Base-by-base conservation (phyloP, 75 land plant species). In the Sequoiadendron giganteum region DNA sequence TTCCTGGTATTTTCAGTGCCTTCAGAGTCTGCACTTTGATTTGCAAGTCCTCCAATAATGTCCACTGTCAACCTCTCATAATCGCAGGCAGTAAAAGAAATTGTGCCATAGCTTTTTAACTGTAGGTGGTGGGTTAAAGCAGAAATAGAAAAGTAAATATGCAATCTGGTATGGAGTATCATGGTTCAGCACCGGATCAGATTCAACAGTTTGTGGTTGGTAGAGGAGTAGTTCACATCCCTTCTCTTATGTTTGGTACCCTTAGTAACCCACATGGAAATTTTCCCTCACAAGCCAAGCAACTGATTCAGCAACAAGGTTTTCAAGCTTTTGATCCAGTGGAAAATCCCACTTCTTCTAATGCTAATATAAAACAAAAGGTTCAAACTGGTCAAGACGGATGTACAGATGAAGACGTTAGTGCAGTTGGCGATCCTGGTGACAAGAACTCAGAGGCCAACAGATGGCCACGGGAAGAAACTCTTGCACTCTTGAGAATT, bases 401-500 rank as follows among this genome's bases (percentile, higher is more conserved):
- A 68, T 43, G 25, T 43, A 39, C 49, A 40, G 87, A 40, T 30
- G 83, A 73, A 21, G 87, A 86, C 25, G 28, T n/a, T 43, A 81
- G 28, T 39, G 83, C 40, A 28, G 87, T 43, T 30, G 75, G n/a
- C 43, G 48, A 70, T 8, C 79, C 39, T 10, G 86, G 28, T 55
- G 80, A 36, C 30, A 83, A 52, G 5, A 49, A 16, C n/a, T 34
- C 87, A 34, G 88, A 54, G 30, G 87, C 85, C 89, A 87, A 88
- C 56, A 58, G 90, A 70, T 89, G 90, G 90, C 83, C 90, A 14
- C 40, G 90, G 61, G 88, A 89, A 70, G 90, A 89, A 87, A 89
- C 90, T 47, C 56, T 76, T n/a, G 90, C 90, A 32, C 89, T 89
- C 28, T 48, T 89, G 68, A 89, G 47, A 83, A 89, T 89, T 72